Base-by-base conservation (phyloP, 192 early-diverging fungal genomes). In the Jimgerdemannia flammicorona region DNA sequence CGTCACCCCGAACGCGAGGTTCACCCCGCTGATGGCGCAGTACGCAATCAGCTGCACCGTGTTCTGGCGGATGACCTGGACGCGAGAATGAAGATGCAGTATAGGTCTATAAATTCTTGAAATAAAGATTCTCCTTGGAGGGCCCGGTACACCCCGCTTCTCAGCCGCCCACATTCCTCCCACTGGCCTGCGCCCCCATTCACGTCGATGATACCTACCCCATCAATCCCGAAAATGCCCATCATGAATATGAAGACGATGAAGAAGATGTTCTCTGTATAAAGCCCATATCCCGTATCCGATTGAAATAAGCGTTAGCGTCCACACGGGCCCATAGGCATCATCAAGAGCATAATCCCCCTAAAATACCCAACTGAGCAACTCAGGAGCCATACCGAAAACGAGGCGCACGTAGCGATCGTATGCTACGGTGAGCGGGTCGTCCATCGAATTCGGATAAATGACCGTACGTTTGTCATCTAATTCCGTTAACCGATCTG, bases 21-120 rank as follows among this genome's bases (percentile, higher is more conserved):
- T 68, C 9, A 68, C 29, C 8, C 19, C 6, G 19, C 8, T 14
- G 19, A 68, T 68, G 67, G 67, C 19, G 29, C 29, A 40, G 18
- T 40, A 68, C 9, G 67, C 67, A 68, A 68, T 68, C 40, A 68
- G 40, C 67, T 68, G 67, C 19, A 68, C 40, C 29, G 67, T 68
- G 40, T 68, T 68, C 67, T 68, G 29, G 67, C 67, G 67, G 29
- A 68, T 9, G 18, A 68, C 29, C 67, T 68, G 40, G 9, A 68
- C 9, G 18, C 9, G 40, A 29, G 40, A 68, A 18, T 68, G 49
- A 59, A 14, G 49, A 14, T 14, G 14, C 14, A 14, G 49, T 6
- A 10, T 59, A 59, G 14, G 14, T 59, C 6, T 0, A 59, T 10
- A 0, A 59, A 59, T 14, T 59, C 49, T 59, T 29, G 29, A 29